A percentile compares a stretch with the other conserved stretches of the same genome.
phyloP scores from a whole-genome alignment of 2,329 filamentous ascomycete genomes.

The Bertia moriformis region DNA sequence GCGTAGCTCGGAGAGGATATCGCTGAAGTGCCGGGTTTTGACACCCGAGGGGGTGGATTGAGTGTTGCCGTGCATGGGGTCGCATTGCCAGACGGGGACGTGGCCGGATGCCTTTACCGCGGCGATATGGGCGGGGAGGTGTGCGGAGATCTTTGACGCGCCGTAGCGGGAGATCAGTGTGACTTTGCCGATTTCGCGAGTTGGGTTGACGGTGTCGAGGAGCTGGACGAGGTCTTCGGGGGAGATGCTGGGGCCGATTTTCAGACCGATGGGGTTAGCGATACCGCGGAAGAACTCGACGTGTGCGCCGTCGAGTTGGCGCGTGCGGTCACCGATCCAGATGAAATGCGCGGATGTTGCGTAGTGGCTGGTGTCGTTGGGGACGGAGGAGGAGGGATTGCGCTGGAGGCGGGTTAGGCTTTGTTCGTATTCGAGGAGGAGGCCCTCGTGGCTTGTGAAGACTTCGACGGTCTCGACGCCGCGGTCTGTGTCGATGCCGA shows the following conservation, averaged over 20 bases:
- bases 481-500: conserved; percentile 74
- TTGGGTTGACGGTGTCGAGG: conserved; percentile 74
- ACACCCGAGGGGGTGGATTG: conserved; percentile 58
- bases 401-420: conserved; percentile 65
- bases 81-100: conserved; percentile 78
- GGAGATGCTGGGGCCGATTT: conserved; percentile 79
- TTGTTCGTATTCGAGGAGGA: conserved; percentile 89
- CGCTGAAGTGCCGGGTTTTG: conserved; percentile 83
- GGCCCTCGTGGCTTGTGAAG: conserved; percentile 87
- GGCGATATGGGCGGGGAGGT: conserved; percentile 74
- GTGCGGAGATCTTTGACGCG: conserved; percentile 55
- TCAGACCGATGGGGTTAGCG: conserved; percentile 89
- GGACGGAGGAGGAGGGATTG: conserved; percentile 17
- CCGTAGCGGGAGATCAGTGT: conserved; percentile 95
- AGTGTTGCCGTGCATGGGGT: conserved; percentile 91
- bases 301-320: conserved; percentile 83
- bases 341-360: conserved; percentile 93
- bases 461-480: conserved; percentile 85
- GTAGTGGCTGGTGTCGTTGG: conserved; percentile 42
- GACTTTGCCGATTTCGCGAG: conserved; percentile 73
- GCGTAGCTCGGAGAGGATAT: conserved; percentile 77
- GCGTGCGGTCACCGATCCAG: conserved; percentile 94
- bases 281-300: conserved; percentile 96
- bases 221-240: conserved; percentile 62
- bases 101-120: conserved; percentile 71